Evolutionary conservation across 1,284 basidiomycete genomes (phyloP).

Genomic region (Jaminaea rosea): DNA sequence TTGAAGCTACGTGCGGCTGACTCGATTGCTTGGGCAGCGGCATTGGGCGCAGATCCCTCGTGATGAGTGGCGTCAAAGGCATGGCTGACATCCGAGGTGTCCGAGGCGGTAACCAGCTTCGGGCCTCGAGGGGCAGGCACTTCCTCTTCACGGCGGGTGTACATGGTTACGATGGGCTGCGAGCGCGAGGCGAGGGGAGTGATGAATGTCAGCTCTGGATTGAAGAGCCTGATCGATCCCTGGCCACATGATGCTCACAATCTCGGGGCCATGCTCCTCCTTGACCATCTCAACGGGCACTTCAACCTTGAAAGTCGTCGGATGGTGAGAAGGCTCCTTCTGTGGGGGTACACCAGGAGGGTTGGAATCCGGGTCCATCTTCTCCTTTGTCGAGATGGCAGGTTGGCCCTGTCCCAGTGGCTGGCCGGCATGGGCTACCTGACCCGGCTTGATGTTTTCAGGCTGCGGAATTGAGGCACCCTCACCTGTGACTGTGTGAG

Average conservation of each 20-base stretch:
- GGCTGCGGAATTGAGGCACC: slow-evolving; percentile 3
- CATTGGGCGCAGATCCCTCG: background rate
- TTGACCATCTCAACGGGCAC: slow-evolving; percentile 8
- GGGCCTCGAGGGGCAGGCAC: background rate
- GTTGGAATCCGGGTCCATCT: slow-evolving; percentile 1
- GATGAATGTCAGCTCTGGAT: background rate
- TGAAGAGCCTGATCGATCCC: background rate
- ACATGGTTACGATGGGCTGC: slow-evolving; percentile 9
- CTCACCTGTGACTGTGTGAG: background rate
- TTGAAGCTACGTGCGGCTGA: background rate
- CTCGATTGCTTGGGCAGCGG: background rate
- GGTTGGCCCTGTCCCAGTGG: background rate
- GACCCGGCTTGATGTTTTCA: slow-evolving; percentile 10
- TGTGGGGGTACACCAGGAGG: slow-evolving; percentile 14
- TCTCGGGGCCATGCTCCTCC: slow-evolving; percentile 4
- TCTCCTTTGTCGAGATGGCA: slow-evolving; percentile 1
- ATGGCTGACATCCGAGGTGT: background rate
- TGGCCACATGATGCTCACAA: slow-evolving; percentile 4
- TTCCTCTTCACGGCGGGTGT: slow-evolving; percentile 7
- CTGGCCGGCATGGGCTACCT: slow-evolving; percentile 1
- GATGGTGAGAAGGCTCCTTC: slow-evolving; percentile 5
- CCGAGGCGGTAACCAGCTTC: background rate
- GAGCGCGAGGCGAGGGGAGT: background rate
- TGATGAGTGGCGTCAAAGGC: background rate
- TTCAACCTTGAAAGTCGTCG: slow-evolving; percentile 9